phyloP scores from a whole-genome alignment of 805 yeast species.

The Saturnispora diversa region DNA sequence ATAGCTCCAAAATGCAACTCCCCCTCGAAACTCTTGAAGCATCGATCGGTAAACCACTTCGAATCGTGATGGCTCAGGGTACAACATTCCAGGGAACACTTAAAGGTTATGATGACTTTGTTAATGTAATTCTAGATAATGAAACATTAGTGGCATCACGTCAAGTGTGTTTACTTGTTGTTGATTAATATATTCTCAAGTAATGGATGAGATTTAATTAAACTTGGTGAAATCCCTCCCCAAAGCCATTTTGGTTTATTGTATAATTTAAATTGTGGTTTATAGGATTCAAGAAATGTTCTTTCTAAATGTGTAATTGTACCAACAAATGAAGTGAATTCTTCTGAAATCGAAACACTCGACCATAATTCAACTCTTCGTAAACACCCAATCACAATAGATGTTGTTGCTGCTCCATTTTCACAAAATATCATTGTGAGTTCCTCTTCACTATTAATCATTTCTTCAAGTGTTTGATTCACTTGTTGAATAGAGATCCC shows the following conservation, averaged over 20 bases:
- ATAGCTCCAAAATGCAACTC: slow-evolving; percentile 28
- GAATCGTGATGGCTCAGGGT: slow-evolving; percentile 52
- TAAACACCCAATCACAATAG: slow-evolving; percentile 77
- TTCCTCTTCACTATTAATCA: slow-evolving; percentile 41
- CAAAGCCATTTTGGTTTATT: slow-evolving; percentile 46
- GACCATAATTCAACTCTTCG: slow-evolving; percentile 85
- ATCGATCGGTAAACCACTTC: slow-evolving; percentile 71
- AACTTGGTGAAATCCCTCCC: slow-evolving; percentile 53
- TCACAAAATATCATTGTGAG: slow-evolving; percentile 82
- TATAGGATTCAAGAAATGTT: slow-evolving; percentile 71
- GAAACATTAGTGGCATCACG: slow-evolving; percentile 26
- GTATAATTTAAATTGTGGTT: slow-evolving; percentile 54
- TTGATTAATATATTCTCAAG: slow-evolving; percentile 24
- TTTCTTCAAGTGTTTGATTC: slow-evolving; percentile 47
- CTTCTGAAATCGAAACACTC: slow-evolving; percentile 77
- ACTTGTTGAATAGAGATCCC: slow-evolving; percentile 67
- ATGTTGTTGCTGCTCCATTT: slow-evolving; percentile 84
- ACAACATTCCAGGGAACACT: slow-evolving; percentile 73
- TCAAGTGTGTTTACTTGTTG: slow-evolving; percentile 7
- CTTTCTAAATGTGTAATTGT: slow-evolving; percentile 78
- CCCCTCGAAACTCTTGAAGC: slow-evolving; percentile 87
- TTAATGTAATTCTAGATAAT: slow-evolving; percentile 79
- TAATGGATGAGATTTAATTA: slow-evolving; percentile 50
- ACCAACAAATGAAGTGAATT: slow-evolving; percentile 68
- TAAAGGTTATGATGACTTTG: slow-evolving; percentile 92